A percentile compares a stretch with the other conserved stretches of the same genome.
These are phyloP conservation scores for Trypanosoma avium DNA, from an alignment of 208 protist species.

Conservation along the genomic window DNA sequence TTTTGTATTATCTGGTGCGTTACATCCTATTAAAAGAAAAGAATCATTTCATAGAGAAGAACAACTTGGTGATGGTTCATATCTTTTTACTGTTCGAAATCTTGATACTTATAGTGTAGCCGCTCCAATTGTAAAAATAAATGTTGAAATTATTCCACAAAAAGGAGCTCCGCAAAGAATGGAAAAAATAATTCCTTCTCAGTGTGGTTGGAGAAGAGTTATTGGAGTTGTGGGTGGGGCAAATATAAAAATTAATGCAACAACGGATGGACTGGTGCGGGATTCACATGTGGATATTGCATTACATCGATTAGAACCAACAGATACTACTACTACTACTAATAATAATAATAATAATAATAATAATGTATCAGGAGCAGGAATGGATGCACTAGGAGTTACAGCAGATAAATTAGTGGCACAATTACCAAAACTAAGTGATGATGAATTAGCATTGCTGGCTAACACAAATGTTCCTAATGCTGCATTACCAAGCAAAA, in stretches of 20 bases:
- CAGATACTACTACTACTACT: background rate
- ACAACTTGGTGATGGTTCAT: constrained; percentile 58
- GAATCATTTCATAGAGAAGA: constrained; percentile 44
- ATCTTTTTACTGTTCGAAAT: constrained; percentile 72
- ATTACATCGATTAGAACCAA: constrained; percentile 35
- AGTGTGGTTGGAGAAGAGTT: constrained; percentile 62
- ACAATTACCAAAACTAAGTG: constrained; percentile 46
- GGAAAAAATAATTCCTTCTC: constrained; percentile 45
- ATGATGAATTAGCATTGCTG: constrained; percentile 55
- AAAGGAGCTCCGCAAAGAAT: constrained; percentile 32
- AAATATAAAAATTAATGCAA: constrained; percentile 43
- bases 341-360: constrained; percentile 5
- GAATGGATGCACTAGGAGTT: background rate
- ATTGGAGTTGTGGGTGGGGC: constrained; percentile 48
- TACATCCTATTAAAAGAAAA: constrained; percentile 45
- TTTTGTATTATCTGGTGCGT: constrained; percentile 48
- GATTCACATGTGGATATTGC: constrained; percentile 72
- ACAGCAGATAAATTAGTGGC: constrained; percentile 22
- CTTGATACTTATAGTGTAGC: constrained; percentile 74
- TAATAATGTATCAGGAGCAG: constrained; percentile 1
- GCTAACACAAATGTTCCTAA: constrained; percentile 53
- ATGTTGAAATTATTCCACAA: constrained; percentile 39
- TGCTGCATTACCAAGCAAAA: constrained; percentile 19
- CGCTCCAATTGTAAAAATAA: constrained; percentile 49
- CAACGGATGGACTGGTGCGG: constrained; percentile 52